A percentile compares a stretch with the other conserved stretches of the same genome.
Evolutionary conservation across 176 grass and related monocot genomes (phyloP).

Genomic region (Saccharum spontaneum): DNA sequence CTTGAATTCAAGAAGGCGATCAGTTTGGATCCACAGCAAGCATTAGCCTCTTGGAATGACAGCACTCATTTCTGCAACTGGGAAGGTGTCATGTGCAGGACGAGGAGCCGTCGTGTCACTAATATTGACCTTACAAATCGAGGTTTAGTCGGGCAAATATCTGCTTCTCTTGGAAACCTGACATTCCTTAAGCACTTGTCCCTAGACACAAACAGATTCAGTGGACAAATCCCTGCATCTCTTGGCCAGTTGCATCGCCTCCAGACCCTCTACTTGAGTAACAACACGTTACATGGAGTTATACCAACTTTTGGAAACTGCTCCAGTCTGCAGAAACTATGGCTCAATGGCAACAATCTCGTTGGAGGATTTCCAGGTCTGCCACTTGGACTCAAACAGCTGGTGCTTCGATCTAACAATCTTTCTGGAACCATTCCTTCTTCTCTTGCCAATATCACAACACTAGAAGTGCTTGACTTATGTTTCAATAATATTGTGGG

Average conservation of each 20-base stretch:
- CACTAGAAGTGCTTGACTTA: too few relatives aligned
- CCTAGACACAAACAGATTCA: background rate
- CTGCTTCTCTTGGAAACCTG: constrained; percentile 7
- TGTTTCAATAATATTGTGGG: too few relatives aligned
- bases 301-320: background rate
- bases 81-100: too few relatives aligned
- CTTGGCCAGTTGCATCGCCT: constrained; percentile 3
- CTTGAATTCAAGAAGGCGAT: too few relatives aligned
- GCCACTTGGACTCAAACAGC: background rate
- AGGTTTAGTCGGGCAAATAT: constrained; percentile 5
- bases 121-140: background rate
- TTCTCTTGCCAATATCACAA: too few relatives aligned
- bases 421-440: too few relatives aligned
- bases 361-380: background rate
- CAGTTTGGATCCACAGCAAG: too few relatives aligned
- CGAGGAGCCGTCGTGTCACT: background rate
- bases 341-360: background rate
- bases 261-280: background rate
- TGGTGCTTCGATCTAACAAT: too few relatives aligned
- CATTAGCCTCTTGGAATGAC: too few relatives aligned
- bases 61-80: too few relatives aligned
- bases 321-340: background rate
- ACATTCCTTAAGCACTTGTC: background rate
- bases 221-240: constrained; percentile 10
- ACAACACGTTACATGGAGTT: background rate